A percentile compares a stretch with the other conserved stretches of the same genome.
Evolutionary conservation across 176 grass and related monocot species (phyloP).

Genomic region (Triticum dicoccoides): DNA sequence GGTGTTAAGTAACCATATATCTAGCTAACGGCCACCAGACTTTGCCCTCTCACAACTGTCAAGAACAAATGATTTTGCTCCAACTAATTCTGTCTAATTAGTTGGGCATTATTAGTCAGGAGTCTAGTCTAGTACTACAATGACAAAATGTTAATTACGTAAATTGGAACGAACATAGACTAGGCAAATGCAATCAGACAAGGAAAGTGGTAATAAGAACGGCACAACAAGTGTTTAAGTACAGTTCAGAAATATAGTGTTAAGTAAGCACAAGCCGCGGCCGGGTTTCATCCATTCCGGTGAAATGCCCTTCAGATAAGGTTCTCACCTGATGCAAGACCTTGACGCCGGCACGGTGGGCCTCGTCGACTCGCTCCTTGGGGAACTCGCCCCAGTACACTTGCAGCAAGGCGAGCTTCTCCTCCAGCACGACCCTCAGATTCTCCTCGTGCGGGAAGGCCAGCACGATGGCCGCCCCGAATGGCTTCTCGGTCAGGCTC

Average conservation of each 20-base stretch:
- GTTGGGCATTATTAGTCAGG: background rate
- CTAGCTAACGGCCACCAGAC: background rate
- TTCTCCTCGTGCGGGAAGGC: constrained; percentile 80
- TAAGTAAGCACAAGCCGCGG: background rate
- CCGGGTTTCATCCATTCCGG: background rate
- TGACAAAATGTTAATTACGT: background rate
- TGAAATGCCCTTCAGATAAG: background rate
- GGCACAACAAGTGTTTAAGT: background rate
- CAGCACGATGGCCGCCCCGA: constrained; percentile 71
- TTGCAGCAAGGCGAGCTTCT: constrained; percentile 75
- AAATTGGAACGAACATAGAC: background rate
- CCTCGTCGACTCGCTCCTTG: constrained; percentile 59
- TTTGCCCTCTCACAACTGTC: background rate
- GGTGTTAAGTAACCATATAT: background rate
- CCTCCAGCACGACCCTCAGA: constrained; percentile 75
- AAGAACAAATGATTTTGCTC: background rate
- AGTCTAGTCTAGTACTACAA: background rate
- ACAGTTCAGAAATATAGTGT: background rate
- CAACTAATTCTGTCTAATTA: background rate
- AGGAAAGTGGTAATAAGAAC: background rate
- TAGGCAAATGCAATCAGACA: background rate
- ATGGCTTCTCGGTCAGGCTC: constrained; percentile 68
- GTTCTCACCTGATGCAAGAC: constrained; percentile 83
- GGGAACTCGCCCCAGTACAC: constrained; percentile 95
- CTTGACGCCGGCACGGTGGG: constrained; percentile 78